Percentiles rank a stretch among this genome's conserved stretches.
Evolutionary conservation across 805 yeast genomes (phyloP).

Genomic region (Kluyveromyces starmeri): DNA sequence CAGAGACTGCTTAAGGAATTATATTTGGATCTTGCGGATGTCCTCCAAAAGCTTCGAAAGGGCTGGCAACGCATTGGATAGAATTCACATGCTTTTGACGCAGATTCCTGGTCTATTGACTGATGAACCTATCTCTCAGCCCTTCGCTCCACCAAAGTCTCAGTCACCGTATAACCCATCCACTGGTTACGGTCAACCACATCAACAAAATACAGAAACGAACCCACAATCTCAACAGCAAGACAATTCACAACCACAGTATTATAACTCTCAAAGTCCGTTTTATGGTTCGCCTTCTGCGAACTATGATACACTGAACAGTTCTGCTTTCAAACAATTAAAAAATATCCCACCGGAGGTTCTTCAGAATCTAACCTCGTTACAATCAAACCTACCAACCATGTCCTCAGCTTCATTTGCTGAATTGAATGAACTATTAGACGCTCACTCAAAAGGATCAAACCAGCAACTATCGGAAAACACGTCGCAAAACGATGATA

Average conservation of each 20-base stretch:
- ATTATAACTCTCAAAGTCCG: slow-evolving; percentile 3
- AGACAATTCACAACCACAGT: not conserved
- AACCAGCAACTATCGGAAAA: not conserved
- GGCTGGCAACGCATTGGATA: slow-evolving; percentile 62
- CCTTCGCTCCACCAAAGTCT: slow-evolving; percentile 15
- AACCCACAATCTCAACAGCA: slow-evolving; percentile 2
- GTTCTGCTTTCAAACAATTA: slow-evolving; percentile 10
- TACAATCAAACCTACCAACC: slow-evolving; percentile 14
- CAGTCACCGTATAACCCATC: slow-evolving; percentile 12
- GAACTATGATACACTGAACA: not conserved
- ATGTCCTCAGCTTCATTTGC: slow-evolving; percentile 7
- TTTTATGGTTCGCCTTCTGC: slow-evolving; percentile 2
- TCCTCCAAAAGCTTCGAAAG: slow-evolving; percentile 72
- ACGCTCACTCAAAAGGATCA: slow-evolving; percentile 1
- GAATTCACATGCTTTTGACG: slow-evolving; percentile 60
- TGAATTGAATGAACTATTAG: slow-evolving; percentile 2
- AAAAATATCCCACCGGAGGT: slow-evolving; percentile 16
- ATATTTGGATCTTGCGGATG: slow-evolving; percentile 66
- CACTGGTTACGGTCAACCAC: slow-evolving; percentile 2
- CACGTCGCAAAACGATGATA: not conserved
- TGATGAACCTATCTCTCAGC: slow-evolving; percentile 17
- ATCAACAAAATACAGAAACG: slow-evolving; percentile 10
- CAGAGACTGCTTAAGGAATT: slow-evolving; percentile 62
- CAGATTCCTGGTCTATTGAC: slow-evolving; percentile 62
- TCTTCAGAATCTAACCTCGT: slow-evolving; percentile 12